These are phyloP conservation scores for Candida morakotiae DNA, from an alignment of 805 yeast species.

Conservation along the genomic window DNA sequence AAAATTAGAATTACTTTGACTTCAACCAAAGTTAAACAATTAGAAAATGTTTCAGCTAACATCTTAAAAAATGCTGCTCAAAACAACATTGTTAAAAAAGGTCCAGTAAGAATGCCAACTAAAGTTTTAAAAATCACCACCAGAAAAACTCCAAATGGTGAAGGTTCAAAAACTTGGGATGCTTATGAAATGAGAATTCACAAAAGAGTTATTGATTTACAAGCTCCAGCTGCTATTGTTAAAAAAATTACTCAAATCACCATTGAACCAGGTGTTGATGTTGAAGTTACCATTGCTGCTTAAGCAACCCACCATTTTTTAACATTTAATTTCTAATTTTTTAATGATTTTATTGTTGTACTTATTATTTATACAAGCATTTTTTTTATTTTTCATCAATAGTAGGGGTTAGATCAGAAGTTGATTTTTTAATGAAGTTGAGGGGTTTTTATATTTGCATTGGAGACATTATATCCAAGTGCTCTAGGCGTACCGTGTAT, in stretches of 20 bases:
- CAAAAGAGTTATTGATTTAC: slow-evolving; percentile 98
- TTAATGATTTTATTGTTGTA: neutral
- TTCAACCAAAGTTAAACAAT: slow-evolving; percentile 97
- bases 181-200: slow-evolving; percentile 99
- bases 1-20: slow-evolving; percentile 99
- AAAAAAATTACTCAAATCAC: slow-evolving; percentile 96
- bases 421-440: neutral
- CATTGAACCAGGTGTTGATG: slow-evolving; percentile 99
- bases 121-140: slow-evolving; percentile 96
- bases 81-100: slow-evolving; percentile 86
- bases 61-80: slow-evolving; percentile 83
- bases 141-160: slow-evolving; percentile 99
- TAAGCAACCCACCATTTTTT: too few species aligned
- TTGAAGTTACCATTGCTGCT: slow-evolving; percentile 88
- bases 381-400: slow-evolving; percentile 1
- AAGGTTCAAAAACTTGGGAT: slow-evolving; percentile 99
- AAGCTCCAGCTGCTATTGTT: slow-evolving; percentile 91
- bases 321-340: neutral
- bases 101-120: slow-evolving; percentile 99
- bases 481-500: slow-evolving; percentile 64
- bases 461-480: slow-evolving; percentile 33
- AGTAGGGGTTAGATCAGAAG: slow-evolving; percentile 4
- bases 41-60: slow-evolving; percentile 93
- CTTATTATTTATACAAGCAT: neutral
- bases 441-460: neutral